Evolutionary conservation across 306 rosid genomes (phyloP).

Genomic region (Corylus avellana): DNA sequence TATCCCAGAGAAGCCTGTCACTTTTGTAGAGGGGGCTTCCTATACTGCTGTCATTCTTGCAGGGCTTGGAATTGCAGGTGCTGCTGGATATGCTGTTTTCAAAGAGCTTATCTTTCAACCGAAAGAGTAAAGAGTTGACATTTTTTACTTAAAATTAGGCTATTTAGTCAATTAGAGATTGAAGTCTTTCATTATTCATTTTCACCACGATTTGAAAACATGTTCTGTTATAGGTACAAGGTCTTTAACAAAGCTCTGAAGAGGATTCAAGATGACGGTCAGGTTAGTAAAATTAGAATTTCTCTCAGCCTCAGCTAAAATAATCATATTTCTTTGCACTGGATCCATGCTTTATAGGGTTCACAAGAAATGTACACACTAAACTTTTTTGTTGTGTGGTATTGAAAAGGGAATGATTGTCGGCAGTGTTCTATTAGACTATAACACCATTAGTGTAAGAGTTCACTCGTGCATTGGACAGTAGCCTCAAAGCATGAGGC

Average conservation of each 20-base stretch:
- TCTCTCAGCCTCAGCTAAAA: neutral
- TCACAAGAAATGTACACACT: conserved; percentile 6
- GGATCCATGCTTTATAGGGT: conserved; percentile 17
- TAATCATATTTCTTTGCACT: neutral
- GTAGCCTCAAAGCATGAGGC: neutral
- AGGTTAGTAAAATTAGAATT: conserved; percentile 44
- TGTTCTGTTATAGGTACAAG: conserved; percentile 58
- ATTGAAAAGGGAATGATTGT: conserved; percentile 12
- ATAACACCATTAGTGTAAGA: neutral
- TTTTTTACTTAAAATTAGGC: conserved; percentile 31
- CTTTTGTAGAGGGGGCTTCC: conserved; percentile 87
- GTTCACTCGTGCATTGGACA: neutral
- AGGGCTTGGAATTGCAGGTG: conserved; percentile 81
- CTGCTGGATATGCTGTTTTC: conserved; percentile 92
- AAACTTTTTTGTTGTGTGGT: conserved; percentile 14
- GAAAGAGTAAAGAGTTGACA: conserved; percentile 64
- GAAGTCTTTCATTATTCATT: conserved; percentile 7
- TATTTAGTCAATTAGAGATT: neutral
- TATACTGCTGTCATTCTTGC: conserved; percentile 75
- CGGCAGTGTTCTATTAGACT: neutral
- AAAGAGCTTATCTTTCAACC: conserved; percentile 95
- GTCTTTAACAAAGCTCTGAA: conserved; percentile 80
- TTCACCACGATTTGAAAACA: conserved; percentile 15
- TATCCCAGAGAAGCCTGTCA: conserved; percentile 90
- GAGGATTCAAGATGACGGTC: conserved; percentile 83